Percentiles rank a stretch among this genome's conserved stretches.
Evolutionary conservation across 306 rosid species (phyloP).

Genomic region (cucumber (Cucumis sativus)): DNA sequence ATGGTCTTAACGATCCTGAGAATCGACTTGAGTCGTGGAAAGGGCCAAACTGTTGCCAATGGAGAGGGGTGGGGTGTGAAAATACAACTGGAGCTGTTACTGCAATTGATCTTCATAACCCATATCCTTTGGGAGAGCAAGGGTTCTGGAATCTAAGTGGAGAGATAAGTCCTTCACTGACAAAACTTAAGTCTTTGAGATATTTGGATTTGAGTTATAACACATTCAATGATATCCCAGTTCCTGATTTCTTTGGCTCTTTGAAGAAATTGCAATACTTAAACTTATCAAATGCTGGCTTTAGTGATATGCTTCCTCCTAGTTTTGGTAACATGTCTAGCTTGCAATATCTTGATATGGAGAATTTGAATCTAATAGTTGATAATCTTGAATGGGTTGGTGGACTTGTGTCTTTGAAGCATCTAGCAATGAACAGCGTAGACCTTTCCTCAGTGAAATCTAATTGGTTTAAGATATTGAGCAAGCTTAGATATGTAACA

Average conservation of each 20-base stretch:
- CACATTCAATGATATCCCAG: conserved; percentile 16
- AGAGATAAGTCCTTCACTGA: conserved; percentile 26
- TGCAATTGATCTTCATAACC: conserved; percentile 27
- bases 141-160: conserved; percentile 26
- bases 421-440: conserved; percentile 22
- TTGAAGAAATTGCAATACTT: conserved; percentile 26
- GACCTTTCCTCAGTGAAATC: conserved; percentile 25
- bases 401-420: conserved; percentile 23
- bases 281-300: conserved; percentile 29
- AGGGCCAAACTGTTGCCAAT: conserved; percentile 28
- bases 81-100: conserved; percentile 22
- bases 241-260: conserved; percentile 25
- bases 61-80: conserved; percentile 27
- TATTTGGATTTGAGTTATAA: conserved; percentile 36
- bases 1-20: conserved; percentile 27
- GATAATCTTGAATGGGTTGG: conserved; percentile 19
- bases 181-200: conserved; percentile 22
- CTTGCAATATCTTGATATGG: conserved; percentile 24
- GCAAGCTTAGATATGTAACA: conserved; percentile 13
- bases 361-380: neutral
- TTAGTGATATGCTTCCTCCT: conserved; percentile 19
- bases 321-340: conserved; percentile 25
- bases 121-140: conserved; percentile 7
- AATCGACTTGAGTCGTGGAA: conserved; percentile 27
- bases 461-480: conserved; percentile 16